These are phyloP conservation scores for Fraxinus greggii DNA, from an alignment of 305 asterid genomes.

Conservation along the genomic window DNA sequence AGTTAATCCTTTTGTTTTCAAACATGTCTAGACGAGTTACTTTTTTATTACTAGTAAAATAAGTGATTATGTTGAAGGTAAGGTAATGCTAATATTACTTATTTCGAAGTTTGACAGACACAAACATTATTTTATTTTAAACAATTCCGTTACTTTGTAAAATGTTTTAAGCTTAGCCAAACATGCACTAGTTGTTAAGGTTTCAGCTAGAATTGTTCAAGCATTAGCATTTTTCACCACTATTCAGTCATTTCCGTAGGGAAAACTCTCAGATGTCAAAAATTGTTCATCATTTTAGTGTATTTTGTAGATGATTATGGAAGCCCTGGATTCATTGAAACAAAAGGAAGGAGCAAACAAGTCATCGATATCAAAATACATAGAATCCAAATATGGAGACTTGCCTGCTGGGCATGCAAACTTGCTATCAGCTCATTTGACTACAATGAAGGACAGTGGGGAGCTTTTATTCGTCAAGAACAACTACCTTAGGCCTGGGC, in stretches of 20 bases:
- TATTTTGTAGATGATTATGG: conserved; percentile 60
- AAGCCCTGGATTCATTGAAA: conserved; percentile 61
- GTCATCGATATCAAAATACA: conserved; percentile 56
- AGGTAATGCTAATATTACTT: not conserved
- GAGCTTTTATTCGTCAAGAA: conserved; percentile 57
- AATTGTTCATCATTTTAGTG: not conserved
- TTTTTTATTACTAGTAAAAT: not conserved
- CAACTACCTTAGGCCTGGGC: conserved; percentile 60
- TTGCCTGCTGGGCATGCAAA: conserved; percentile 60
- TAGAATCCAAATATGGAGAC: conserved; percentile 67
- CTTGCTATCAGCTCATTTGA: conserved; percentile 45
- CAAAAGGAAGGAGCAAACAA: conserved; percentile 64
- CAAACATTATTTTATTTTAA: not conserved
- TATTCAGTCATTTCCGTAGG: not conserved
- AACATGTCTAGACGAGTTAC: not conserved
- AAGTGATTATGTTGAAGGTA: not conserved
- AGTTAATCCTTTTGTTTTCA: not conserved
- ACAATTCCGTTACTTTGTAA: not conserved
- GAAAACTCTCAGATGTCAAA: not conserved
- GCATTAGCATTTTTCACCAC: not conserved
- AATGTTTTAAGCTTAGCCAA: not conserved
- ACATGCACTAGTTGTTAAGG: not conserved
- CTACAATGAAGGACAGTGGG: conserved; percentile 58
- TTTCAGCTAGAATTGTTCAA: not conserved
- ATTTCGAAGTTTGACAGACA: not conserved